These are phyloP conservation scores for Colletotrichum salicis DNA, from an alignment of 2,329 filamentous ascomycete genomes.

Conservation along the genomic window DNA sequence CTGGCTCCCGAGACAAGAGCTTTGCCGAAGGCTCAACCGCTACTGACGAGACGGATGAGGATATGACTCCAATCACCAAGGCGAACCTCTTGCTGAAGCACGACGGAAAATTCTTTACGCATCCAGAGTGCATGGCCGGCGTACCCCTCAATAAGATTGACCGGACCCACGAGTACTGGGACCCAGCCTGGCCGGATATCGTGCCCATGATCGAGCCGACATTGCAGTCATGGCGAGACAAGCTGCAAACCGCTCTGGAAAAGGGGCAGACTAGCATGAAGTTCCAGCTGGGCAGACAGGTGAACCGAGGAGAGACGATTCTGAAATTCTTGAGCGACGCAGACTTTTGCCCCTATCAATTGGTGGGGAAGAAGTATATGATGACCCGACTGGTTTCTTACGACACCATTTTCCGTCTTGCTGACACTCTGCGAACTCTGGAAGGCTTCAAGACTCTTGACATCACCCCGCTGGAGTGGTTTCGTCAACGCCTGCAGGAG, in stretches of 20 bases:
- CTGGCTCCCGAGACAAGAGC: slow-evolving; percentile 28
- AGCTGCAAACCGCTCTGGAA: slow-evolving; percentile 52
- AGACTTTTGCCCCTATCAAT: slow-evolving; percentile 67
- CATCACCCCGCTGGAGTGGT: slow-evolving; percentile 64
- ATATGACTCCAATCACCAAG: slow-evolving; percentile 48
- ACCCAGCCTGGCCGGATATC: slow-evolving; percentile 61
- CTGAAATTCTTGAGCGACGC: slow-evolving; percentile 62
- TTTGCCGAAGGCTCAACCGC: slow-evolving; percentile 9
- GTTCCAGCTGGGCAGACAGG: slow-evolving; percentile 65
- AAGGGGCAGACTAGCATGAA: slow-evolving; percentile 52
- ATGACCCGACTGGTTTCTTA: slow-evolving; percentile 59
- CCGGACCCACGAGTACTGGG: slow-evolving; percentile 65
- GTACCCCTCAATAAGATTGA: slow-evolving; percentile 64
- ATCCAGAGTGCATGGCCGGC: slow-evolving; percentile 62
- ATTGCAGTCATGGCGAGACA: slow-evolving; percentile 60
- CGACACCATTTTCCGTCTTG: slow-evolving; percentile 66
- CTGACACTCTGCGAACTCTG: slow-evolving; percentile 64
- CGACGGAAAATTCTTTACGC: slow-evolving; percentile 60
- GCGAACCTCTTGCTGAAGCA: slow-evolving; percentile 58
- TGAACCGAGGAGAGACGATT: slow-evolving; percentile 65
- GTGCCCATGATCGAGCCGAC: slow-evolving; percentile 54
- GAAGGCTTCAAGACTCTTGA: slow-evolving; percentile 61
- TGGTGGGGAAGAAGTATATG: slow-evolving; percentile 64
- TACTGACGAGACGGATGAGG: slow-evolving; percentile 26
- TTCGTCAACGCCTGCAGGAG: slow-evolving; percentile 66